Conservation (phyloP, 352 stramenopile genomes). For the Pythium phragmitis region DNA sequence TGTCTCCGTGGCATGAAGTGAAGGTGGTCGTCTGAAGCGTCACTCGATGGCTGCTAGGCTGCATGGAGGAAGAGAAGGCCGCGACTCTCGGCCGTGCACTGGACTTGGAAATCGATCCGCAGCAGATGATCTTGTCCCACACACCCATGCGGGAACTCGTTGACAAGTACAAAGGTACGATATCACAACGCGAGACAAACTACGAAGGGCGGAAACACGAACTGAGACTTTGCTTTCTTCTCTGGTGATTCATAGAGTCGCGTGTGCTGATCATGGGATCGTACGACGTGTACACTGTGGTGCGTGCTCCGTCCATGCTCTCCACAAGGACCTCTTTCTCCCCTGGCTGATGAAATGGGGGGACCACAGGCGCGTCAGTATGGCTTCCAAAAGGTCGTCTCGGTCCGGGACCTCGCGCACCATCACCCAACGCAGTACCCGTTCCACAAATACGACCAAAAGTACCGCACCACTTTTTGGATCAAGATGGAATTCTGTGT, state of each 20-base stretch:
- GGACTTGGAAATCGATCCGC: constrained; percentile 56
- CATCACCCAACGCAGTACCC: constrained; percentile 80
- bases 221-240: not conserved
- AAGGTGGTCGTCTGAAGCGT: not conserved
- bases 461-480: constrained; percentile 29
- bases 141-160: constrained; percentile 86
- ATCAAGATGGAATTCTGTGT: not conserved
- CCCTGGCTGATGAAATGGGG: not conserved
- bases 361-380: constrained; percentile 39
- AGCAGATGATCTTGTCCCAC: constrained; percentile 87
- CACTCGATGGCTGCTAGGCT: constrained; percentile 32
- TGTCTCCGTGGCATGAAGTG: not conserved
- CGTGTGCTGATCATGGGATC: constrained; percentile 88
- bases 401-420: constrained; percentile 64
- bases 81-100: constrained; percentile 62
- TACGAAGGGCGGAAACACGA: not conserved
- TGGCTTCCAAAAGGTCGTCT: constrained; percentile 83
- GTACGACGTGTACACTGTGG: constrained; percentile 77
- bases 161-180: constrained; percentile 50
- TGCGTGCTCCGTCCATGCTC: constrained; percentile 15
- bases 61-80: constrained; percentile 86
- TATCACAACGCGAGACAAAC: not conserved
- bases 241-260: constrained; percentile 39
- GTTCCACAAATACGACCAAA: constrained; percentile 70
- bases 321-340: not conserved